These are phyloP conservation scores for Lomentospora prolificans DNA, from an alignment of 2,329 filamentous ascomycete species.

Conservation along the genomic window DNA sequence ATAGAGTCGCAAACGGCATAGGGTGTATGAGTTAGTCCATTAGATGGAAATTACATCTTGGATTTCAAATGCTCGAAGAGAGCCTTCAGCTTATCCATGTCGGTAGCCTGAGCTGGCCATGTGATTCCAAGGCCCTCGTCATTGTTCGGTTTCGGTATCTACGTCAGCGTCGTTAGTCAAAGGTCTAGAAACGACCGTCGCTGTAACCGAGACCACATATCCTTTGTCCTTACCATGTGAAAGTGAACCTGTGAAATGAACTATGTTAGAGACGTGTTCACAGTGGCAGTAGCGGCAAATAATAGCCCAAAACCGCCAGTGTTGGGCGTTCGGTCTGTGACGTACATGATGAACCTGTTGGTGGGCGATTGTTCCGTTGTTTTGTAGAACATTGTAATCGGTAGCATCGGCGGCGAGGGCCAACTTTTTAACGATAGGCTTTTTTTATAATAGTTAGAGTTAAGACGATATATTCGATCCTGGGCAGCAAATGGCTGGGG, in stretches of 20 bases:
- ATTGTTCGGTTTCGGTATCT: constrained; percentile 91
- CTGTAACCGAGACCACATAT: too few relatives aligned
- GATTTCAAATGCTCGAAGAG: constrained; percentile 76
- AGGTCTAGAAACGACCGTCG: too few relatives aligned
- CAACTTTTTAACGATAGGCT: constrained; percentile 80
- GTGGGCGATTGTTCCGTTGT: constrained; percentile 87
- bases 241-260: constrained; percentile 61
- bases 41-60: constrained; percentile 57
- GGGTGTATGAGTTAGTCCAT: background rate
- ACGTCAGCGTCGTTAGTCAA: constrained; percentile 11
- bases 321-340: too few relatives aligned
- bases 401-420: constrained; percentile 63
- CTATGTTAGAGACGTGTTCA: constrained; percentile 7
- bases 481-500: background rate
- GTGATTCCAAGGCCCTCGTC: constrained; percentile 66
- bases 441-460: background rate
- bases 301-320: background rate
- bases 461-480: background rate
- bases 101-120: constrained; percentile 67
- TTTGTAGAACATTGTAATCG: constrained; percentile 92
- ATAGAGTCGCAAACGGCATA: too few relatives aligned
- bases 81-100: constrained; percentile 77
- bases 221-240: constrained; percentile 90
- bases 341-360: constrained; percentile 86
- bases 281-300: background rate